Evolutionary conservation across 805 yeast species (phyloP), one percentile per base, ranked within the genome.

Genomic region (Metschnikowia lachancei): DNA sequence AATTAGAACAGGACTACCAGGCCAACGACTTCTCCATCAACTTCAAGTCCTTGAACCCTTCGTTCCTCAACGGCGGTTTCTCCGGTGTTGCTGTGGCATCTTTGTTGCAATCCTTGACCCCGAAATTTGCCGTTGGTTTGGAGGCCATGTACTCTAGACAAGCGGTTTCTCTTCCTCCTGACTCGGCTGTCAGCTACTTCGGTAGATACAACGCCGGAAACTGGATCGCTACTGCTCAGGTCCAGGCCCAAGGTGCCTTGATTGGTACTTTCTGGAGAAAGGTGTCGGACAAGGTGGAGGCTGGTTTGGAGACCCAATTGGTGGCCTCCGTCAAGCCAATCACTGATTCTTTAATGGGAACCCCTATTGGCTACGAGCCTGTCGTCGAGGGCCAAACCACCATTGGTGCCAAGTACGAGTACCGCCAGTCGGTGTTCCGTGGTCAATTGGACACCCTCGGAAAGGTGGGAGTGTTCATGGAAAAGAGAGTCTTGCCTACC

Each of bases 341-440:
- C 56, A 80, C 82, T 45, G 87, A 84, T 66, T 81, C 85, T 40
- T 75, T 87, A 68, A 76, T 83, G 77, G 88, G 89, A 60, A 77
- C 82, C 44, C 86, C 92, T 63, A 81, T 87, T 54, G 91, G 92
- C 50, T 80, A 83, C 59, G 89, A 87, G 65, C 87, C 95, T 29
- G 82, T 85, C 36, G 76, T 91, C 49, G 97, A 92, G 64, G 98
- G 96, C 63, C 78, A 80, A 61, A 91, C 99, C 59, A 87, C 97
- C 50, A 66, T 92, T 47, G 99, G 97, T 72, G 96, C 96, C 61
- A 94, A 92, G 74, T 92, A 92, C 72, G 98, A 94, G 75, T 94
- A 89, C 80, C 89, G 97, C 75, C 95, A 89, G 72, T 85, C 95
- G 48, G 84, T 89, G 45, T 90, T 90, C 81, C 83, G 99, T 72